A percentile compares a stretch with the other conserved stretches of the same genome.
phyloP scores from a whole-genome alignment of 1,139 yeast species.

The Komagataea norvegica region DNA sequence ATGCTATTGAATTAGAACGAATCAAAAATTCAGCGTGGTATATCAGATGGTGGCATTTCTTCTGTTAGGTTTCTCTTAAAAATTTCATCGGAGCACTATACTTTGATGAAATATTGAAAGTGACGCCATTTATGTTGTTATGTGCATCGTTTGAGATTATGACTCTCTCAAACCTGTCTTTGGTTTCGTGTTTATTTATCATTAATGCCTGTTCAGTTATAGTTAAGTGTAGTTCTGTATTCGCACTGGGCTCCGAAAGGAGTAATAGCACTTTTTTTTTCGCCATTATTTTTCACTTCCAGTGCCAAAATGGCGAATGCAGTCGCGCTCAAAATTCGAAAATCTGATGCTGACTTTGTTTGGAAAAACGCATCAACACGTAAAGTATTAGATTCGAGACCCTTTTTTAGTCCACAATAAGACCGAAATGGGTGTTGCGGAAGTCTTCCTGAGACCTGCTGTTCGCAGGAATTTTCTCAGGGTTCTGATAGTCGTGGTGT shows the following conservation, averaged over 20 bases:
- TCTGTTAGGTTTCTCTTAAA: constrained; percentile 37
- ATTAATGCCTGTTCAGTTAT: not conserved
- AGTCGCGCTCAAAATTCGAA: no score
- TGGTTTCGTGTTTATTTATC: not conserved
- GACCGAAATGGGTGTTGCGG: not conserved
- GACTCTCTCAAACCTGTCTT: not conserved
- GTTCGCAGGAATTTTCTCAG: constrained; percentile 11
- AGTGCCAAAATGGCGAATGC: no score
- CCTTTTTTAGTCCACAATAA: no score
- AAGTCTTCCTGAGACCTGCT: constrained; percentile 1
- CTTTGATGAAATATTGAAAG: not conserved
- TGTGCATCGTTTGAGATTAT: constrained; percentile 1
- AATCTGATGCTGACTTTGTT: no score
- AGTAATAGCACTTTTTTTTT: no score
- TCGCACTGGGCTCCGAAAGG: no score
- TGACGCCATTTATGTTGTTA: not conserved
- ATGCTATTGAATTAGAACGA: constrained; percentile 42
- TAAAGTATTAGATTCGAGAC: no score
- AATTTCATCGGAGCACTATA: not conserved
- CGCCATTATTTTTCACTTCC: no score
- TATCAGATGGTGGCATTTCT: constrained; percentile 37
- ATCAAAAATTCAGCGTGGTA: constrained; percentile 32
- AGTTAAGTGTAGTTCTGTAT: no score
- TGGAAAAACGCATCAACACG: no score
- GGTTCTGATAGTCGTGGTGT: constrained; percentile 12